Evolutionary conservation across 352 stramenopile species (phyloP), one percentile per base, ranked within the genome.

Genomic region (Phytophthora crassamura): DNA sequence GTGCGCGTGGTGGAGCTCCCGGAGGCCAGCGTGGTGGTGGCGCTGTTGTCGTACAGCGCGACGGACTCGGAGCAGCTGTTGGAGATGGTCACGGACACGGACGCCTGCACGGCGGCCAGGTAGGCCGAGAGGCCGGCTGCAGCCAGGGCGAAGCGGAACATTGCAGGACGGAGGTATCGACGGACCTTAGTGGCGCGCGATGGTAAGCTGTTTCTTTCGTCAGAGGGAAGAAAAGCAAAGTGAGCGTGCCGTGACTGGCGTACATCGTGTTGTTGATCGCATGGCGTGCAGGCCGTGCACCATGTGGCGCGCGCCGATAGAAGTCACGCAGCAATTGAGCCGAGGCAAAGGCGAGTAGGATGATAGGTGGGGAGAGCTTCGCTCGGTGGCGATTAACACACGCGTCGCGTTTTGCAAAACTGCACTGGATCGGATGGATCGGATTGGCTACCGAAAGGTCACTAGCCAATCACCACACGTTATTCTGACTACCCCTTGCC

Each of bases 31-130:
- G 75, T 59, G 16, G 60, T 66, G 18, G 66, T 73, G 28, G 59
- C 76, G 45, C 58, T 74, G 77, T 90, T 90, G 71, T 90, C 82
- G 58, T 78, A 90, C 3, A 90, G 61, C 32, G 75, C 53, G 41
- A 90, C 63, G 28, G 59, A 80, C 49, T 77, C 69, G 22, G 74
- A 78, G 68, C 74, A 82, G 25, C 63, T 74, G 61, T 82, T 82
- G 35, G 68, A 66, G 50, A 80, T 82, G 41, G 63, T 75, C 20
- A 82, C 70, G 4, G 67, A 77, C 36, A 74, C 59, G 18, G 69
- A 77, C 20, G 74, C 70, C 22, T 69, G 50, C n/a, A 70, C 53
- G 8, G 41, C 43, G 28, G 63, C 52, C 41, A 71, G 48, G 46
- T 65, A 56, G 47, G 40, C 63, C 32, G 59, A 63, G 30, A 77